A percentile compares a stretch with the other conserved stretches of the same genome.
These are phyloP conservation scores for Globisporangium nagaii DNA, from an alignment of 352 stramenopile genomes.

Conservation along the genomic window DNA sequence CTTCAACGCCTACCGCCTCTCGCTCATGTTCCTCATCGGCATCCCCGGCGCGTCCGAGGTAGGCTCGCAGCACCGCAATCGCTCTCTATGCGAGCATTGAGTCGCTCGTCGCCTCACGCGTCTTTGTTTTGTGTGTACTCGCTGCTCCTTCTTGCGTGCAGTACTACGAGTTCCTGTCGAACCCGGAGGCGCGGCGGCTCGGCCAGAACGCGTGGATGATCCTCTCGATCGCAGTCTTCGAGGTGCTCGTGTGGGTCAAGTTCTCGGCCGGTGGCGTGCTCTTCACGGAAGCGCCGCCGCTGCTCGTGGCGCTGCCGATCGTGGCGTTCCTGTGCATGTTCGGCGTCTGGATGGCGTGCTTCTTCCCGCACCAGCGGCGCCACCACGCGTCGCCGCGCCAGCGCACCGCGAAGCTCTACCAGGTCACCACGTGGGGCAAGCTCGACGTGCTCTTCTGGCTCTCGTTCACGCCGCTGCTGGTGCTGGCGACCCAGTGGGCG, in stretches of 20 bases:
- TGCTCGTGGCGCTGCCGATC: constrained; percentile 52
- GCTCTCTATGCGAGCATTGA: no score
- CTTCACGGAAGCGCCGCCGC: constrained; percentile 51
- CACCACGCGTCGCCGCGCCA: constrained; percentile 6
- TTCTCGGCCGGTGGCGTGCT: constrained; percentile 58
- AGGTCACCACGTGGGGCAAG: constrained; percentile 44
- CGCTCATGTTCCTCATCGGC: constrained; percentile 75
- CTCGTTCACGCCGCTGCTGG: constrained; percentile 73
- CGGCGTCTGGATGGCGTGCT: constrained; percentile 71
- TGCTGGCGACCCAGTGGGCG: constrained; percentile 81
- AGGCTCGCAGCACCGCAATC: no score
- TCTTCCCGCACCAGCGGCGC: constrained; percentile 32
- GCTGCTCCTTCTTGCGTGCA: no score
- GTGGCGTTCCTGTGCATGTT: constrained; percentile 62
- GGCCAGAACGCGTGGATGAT: constrained; percentile 86
- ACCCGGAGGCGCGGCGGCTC: constrained; percentile 66
- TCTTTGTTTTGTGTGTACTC: no score
- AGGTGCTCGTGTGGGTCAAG: constrained; percentile 81
- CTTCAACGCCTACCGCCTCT: constrained; percentile 78
- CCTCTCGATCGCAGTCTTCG: constrained; percentile 66
- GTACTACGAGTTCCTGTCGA: constrained; percentile 86
- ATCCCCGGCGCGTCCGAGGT: constrained; percentile 79
- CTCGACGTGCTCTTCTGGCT: constrained; percentile 85
- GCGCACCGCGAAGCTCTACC: constrained; percentile 5
- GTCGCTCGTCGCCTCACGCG: no score